Evolutionary conservation across 176 grass and related monocot genomes (phyloP).

Genomic region (Saccharum officinarum): DNA sequence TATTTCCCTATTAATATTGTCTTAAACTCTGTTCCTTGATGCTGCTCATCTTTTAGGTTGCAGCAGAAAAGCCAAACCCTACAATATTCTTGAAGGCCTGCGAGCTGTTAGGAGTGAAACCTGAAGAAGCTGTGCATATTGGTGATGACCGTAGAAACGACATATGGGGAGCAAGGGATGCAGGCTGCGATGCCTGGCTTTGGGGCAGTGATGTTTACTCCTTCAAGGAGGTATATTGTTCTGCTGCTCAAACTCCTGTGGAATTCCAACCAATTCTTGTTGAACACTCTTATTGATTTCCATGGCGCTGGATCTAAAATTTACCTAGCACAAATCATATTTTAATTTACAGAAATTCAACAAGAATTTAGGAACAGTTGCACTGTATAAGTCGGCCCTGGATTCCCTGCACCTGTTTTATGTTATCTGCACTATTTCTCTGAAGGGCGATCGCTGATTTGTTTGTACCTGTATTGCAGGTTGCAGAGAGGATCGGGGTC

Average conservation of each 20-base stretch:
- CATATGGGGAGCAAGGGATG: slow-evolving; percentile 93
- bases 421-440: background rate
- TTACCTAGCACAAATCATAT: no score
- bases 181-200: slow-evolving; percentile 96
- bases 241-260: no score
- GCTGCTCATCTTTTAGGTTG: slow-evolving; percentile 50
- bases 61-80: slow-evolving; percentile 94
- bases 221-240: slow-evolving; percentile 84
- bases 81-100: slow-evolving; percentile 97
- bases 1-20: background rate
- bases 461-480: slow-evolving; percentile 16
- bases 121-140: slow-evolving; percentile 89
- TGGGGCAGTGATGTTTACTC: slow-evolving; percentile 94
- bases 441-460: background rate
- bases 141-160: slow-evolving; percentile 97
- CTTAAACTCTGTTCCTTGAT: slow-evolving; percentile 18
- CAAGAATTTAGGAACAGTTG: no score
- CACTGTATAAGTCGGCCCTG: no score
- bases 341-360: no score
- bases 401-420: background rate
- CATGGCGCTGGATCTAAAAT: no score
- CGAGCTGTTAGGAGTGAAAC: slow-evolving; percentile 75
- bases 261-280: no score
- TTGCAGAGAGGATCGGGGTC: slow-evolving; percentile 59
- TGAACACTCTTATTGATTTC: no score